Percentiles rank a stretch among this genome's conserved stretches.
Conservation (phyloP, 768 basidiomycete species). For the Leccinum obscurum region DNA sequence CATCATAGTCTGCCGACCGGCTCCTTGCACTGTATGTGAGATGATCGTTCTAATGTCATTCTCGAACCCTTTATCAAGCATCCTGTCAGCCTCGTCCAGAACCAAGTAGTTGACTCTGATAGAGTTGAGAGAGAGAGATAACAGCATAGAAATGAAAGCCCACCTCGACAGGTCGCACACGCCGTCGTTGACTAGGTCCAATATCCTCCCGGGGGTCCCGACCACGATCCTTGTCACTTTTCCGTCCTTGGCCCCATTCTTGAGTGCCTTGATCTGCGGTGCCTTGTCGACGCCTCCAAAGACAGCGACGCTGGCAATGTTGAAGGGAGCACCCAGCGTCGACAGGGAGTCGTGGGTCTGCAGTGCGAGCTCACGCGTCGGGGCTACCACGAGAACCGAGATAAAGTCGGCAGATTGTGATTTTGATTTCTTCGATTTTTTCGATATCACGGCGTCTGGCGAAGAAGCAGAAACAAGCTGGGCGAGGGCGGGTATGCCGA, state of each 20-base stretch:
- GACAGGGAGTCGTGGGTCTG: constrained; percentile 89
- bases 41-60: constrained; percentile 96
- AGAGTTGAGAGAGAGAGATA: neutral
- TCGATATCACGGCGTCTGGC: constrained; percentile 18
- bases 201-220: constrained; percentile 90
- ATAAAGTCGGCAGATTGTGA: constrained; percentile 37
- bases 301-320: constrained; percentile 80
- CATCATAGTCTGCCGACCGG: constrained; percentile 90
- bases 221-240: constrained; percentile 77
- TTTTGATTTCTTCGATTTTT: constrained; percentile 29
- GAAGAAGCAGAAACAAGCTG: constrained; percentile 50
- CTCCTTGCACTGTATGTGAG: constrained; percentile 60
- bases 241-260: constrained; percentile 49
- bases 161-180: constrained; percentile 78
- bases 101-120: constrained; percentile 85
- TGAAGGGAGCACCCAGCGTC: constrained; percentile 69
- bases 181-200: constrained; percentile 90
- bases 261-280: constrained; percentile 71
- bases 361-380: constrained; percentile 94
- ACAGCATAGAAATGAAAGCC: constrained; percentile 27
- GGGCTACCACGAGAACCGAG: constrained; percentile 81
- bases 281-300: constrained; percentile 96
- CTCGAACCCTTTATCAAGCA: constrained; percentile 98
- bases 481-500: constrained; percentile 87
- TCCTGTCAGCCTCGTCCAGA: constrained; percentile 96